Evolutionary conservation across 2,329 filamentous ascomycete genomes (phyloP).

Genomic region (Pseudocercospora musae): DNA sequence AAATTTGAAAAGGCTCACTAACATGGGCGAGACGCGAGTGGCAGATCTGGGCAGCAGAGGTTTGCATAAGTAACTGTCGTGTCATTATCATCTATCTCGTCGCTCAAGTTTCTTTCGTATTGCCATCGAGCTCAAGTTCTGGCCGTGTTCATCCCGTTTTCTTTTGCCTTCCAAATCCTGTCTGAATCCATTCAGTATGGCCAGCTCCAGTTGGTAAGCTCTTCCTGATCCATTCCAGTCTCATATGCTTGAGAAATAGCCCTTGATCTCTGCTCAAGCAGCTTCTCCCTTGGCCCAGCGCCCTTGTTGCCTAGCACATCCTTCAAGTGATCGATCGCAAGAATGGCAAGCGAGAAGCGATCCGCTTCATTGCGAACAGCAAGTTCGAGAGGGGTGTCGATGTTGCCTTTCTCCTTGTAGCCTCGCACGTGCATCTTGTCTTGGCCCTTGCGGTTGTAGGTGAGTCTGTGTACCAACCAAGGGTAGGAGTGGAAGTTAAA

Average conservation of each 20-base stretch:
- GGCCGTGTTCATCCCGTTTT: background rate
- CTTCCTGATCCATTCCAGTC: constrained; percentile 65
- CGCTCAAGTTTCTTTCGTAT: background rate
- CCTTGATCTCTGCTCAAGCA: constrained; percentile 63
- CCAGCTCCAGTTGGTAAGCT: constrained; percentile 66
- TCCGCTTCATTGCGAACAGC: constrained; percentile 76
- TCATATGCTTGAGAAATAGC: constrained; percentile 65
- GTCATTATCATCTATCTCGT: background rate
- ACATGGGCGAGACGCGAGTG: background rate
- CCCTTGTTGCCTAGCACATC: constrained; percentile 61
- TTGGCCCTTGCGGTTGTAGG: constrained; percentile 69
- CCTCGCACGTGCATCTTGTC: constrained; percentile 70
- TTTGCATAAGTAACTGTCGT: background rate
- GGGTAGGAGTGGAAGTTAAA: constrained; percentile 87
- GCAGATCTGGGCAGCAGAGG: background rate
- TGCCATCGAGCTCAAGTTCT: background rate
- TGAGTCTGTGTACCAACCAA: constrained; percentile 73
- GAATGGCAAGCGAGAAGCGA: constrained; percentile 72
- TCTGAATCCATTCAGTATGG: constrained; percentile 38
- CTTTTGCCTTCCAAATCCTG: background rate
- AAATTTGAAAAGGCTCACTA: background rate
- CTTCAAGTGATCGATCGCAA: constrained; percentile 68
- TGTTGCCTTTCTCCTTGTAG: constrained; percentile 81
- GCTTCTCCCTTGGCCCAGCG: constrained; percentile 58
- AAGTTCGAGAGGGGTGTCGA: constrained; percentile 74